phyloP scores from a whole-genome alignment of 129 eudicot species.

The Helichrysum umbraculigerum region DNA sequence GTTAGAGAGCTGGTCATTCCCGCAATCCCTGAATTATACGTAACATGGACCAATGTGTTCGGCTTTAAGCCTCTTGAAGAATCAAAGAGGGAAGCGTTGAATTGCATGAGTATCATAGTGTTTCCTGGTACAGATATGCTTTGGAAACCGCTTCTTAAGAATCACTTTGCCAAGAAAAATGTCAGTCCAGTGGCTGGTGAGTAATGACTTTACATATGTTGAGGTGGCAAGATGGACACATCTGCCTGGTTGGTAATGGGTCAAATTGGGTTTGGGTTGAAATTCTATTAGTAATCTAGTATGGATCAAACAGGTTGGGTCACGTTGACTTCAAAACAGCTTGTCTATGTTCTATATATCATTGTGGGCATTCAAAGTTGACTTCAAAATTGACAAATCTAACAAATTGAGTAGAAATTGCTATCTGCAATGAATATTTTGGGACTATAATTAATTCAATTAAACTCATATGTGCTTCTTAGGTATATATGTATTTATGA shows the following conservation, averaged over 20 bases:
- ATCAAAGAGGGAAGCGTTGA: constrained; percentile 37
- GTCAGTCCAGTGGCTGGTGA: constrained; percentile 45
- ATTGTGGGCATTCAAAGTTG: background rate
- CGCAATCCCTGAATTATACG: constrained; percentile 53
- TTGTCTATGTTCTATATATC: background rate
- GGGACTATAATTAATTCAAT: too few species aligned
- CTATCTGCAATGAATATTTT: too few species aligned
- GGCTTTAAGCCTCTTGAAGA: constrained; percentile 55
- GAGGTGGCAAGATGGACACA: background rate
- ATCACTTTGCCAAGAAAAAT: constrained; percentile 19
- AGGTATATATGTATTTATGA: too few species aligned
- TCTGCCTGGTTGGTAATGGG: background rate
- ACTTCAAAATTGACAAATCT: background rate
- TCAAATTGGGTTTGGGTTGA: background rate
- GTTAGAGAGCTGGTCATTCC: constrained; percentile 65
- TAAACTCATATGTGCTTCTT: too few species aligned
- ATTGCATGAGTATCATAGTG: constrained; percentile 46
- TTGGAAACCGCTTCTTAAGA: constrained; percentile 43
- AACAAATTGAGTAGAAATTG: too few species aligned
- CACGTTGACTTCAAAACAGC: background rate
- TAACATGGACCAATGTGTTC: constrained; percentile 64
- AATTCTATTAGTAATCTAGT: background rate
- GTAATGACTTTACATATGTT: constrained; percentile 10
- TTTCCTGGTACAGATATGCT: constrained; percentile 66
- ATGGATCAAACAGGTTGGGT: background rate